Conservation (phyloP, 768 basidiomycete genomes). For the Tylopilus vinaceipallidus region DNA sequence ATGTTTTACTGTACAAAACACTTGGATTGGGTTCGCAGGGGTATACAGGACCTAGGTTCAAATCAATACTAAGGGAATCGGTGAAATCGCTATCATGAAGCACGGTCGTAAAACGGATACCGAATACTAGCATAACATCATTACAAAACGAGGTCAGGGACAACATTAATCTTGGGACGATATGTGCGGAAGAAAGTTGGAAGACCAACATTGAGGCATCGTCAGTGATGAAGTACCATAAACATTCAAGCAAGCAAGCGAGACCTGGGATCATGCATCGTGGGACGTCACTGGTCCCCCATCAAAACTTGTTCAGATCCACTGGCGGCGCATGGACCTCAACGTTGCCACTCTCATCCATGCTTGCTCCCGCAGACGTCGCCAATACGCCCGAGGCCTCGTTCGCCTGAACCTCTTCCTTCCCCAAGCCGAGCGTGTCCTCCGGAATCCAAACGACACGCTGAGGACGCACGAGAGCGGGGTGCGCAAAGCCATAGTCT, state of each 20-base stretch:
- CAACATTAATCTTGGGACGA: neutral
- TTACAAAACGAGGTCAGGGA: constrained; percentile 8
- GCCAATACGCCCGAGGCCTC: constrained; percentile 49
- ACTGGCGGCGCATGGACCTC: constrained; percentile 19
- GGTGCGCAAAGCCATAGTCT: constrained; percentile 82
- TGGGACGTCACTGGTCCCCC: neutral
- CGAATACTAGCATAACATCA: neutral
- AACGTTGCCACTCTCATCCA: constrained; percentile 64
- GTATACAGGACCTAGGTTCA: too few species aligned
- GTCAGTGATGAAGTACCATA: neutral
- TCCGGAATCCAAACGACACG: constrained; percentile 81
- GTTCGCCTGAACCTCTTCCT: constrained; percentile 60
- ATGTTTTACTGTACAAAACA: neutral
- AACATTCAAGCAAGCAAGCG: neutral
- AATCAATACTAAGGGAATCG: neutral
- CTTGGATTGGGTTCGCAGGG: neutral
- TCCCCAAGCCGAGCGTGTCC: constrained; percentile 54
- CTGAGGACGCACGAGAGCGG: constrained; percentile 73
- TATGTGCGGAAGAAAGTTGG: neutral
- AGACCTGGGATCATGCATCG: neutral
- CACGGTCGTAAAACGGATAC: too few species aligned
- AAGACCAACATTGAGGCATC: neutral
- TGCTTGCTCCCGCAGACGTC: constrained; percentile 47
- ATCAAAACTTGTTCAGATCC: constrained; percentile 32
- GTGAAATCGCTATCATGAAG: neutral